A percentile compares a stretch with the other conserved stretches of the same genome.
Evolutionary conservation across 228 moss, liverwort and hornwort species (phyloP).

Genomic region (Sphagnum magellanicum): DNA sequence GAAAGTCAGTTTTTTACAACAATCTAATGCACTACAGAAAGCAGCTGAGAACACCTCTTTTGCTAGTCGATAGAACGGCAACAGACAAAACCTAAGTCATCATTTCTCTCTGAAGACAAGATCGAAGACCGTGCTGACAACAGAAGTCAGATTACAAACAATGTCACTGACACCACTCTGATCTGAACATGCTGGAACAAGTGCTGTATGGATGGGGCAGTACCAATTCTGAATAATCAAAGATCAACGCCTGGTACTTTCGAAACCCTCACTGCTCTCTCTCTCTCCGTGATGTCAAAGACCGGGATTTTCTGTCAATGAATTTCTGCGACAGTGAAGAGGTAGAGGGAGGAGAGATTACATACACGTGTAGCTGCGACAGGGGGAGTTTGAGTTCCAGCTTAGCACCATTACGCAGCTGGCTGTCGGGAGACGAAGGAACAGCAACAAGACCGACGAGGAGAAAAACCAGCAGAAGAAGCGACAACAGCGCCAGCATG

Average conservation of each 20-base stretch:
- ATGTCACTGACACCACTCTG: too few species aligned
- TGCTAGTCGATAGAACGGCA: neutral
- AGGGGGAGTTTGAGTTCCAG: conserved; percentile 63
- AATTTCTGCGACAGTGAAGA: neutral
- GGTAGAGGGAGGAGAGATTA: conserved; percentile 9
- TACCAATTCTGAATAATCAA: neutral
- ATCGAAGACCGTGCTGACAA: neutral
- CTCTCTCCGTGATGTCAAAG: too few species aligned
- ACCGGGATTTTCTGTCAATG: too few species aligned
- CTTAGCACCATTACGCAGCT: conserved; percentile 44
- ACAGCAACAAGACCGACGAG: conserved; percentile 65
- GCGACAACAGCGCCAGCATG: conserved; percentile 60
- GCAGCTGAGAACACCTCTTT: neutral
- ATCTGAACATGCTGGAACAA: too few species aligned
- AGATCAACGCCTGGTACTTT: neutral
- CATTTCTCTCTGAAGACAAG: neutral
- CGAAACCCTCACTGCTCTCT: too few species aligned
- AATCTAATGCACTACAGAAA: neutral
- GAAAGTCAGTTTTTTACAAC: too few species aligned
- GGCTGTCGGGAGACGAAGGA: conserved; percentile 24
- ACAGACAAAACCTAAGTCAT: neutral
- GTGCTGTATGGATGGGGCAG: neutral
- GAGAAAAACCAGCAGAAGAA: conserved; percentile 63
- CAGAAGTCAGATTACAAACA: neutral
- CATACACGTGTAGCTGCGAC: conserved; percentile 14